phyloP scores from a whole-genome alignment of 371 early-diverging fungal genomes.

The Mortierella sp. region DNA sequence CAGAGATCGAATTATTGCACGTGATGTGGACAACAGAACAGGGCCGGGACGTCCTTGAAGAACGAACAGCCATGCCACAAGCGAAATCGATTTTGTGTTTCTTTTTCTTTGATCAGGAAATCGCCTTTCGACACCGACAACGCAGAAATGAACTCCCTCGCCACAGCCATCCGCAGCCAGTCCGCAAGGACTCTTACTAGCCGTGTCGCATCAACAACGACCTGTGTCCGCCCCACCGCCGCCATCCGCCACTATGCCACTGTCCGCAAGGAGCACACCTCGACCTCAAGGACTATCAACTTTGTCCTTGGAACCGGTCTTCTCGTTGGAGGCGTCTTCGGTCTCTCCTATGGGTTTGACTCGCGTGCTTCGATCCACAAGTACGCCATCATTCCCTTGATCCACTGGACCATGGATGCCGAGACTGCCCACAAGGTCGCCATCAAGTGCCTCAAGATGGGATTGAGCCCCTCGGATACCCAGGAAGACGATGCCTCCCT shows the following conservation, averaged over 20 bases:
- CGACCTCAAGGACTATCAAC: constrained; percentile 52
- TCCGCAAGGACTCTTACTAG: constrained; percentile 16
- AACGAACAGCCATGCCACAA: constrained; percentile 2
- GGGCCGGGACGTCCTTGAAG: not conserved
- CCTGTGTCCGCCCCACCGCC: constrained; percentile 22
- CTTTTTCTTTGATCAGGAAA: constrained; percentile 15
- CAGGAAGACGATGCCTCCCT: constrained; percentile 63
- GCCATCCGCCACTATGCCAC: constrained; percentile 50
- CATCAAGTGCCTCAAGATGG: constrained; percentile 68
- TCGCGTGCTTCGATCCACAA: constrained; percentile 79
- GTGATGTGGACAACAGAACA: not conserved
- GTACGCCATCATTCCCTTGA: constrained; percentile 71
- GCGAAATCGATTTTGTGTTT: constrained; percentile 3
- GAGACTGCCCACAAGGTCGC: constrained; percentile 80
- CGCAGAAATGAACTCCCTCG: constrained; percentile 33
- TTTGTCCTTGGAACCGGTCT: constrained; percentile 59
- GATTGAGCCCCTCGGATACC: constrained; percentile 69
- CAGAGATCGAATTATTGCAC: not conserved
- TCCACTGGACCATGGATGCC: constrained; percentile 74
- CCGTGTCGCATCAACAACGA: constrained; percentile 6
- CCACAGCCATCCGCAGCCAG: constrained; percentile 36
- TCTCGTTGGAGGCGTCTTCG: constrained; percentile 51
- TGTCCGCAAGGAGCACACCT: constrained; percentile 51
- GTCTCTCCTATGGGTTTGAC: constrained; percentile 72
- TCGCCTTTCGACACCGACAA: constrained; percentile 13